These are phyloP conservation scores for Xylaria venustula DNA, from an alignment of 495 filamentous ascomycete genomes.

Conservation along the genomic window DNA sequence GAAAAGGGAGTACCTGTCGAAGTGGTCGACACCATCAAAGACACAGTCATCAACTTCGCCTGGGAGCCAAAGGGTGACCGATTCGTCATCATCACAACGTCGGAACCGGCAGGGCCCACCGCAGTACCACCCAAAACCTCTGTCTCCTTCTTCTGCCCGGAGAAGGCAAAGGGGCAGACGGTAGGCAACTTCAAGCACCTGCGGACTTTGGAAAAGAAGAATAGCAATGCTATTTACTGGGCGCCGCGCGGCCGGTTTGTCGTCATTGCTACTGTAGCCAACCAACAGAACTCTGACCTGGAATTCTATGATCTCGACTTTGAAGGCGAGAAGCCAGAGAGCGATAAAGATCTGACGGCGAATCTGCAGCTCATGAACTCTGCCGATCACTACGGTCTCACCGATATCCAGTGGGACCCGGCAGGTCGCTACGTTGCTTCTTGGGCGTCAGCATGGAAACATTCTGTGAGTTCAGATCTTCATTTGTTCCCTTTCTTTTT, in stretches of 20 bases:
- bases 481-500: neutral
- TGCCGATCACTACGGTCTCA: slow-evolving; percentile 93
- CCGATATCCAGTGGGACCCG: slow-evolving; percentile 96
- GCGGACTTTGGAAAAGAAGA: slow-evolving; percentile 94
- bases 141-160: slow-evolving; percentile 93
- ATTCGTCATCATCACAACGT: slow-evolving; percentile 95
- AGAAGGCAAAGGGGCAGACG: slow-evolving; percentile 75
- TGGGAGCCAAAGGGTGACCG: slow-evolving; percentile 98
- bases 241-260: slow-evolving; percentile 96
- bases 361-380: slow-evolving; percentile 92
- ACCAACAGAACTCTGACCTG: slow-evolving; percentile 86
- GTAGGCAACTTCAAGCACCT: slow-evolving; percentile 94
- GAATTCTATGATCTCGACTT: slow-evolving; percentile 98
- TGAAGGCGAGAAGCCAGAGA: slow-evolving; percentile 91
- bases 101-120: slow-evolving; percentile 72
- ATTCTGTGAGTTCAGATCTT: slow-evolving; percentile 65
- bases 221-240: slow-evolving; percentile 99
- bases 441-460: slow-evolving; percentile 92
- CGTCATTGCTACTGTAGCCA: slow-evolving; percentile 86
- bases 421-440: slow-evolving; percentile 91
- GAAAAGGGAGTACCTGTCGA: slow-evolving; percentile 98
- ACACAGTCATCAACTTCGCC: slow-evolving; percentile 97
- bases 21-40: slow-evolving; percentile 94
- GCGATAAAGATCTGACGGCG: slow-evolving; percentile 88
- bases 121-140: slow-evolving; percentile 89